These are phyloP conservation scores for Thielaviopsis cerberus DNA, from an alignment of 2,329 filamentous ascomycete genomes.

Conservation along the genomic window DNA sequence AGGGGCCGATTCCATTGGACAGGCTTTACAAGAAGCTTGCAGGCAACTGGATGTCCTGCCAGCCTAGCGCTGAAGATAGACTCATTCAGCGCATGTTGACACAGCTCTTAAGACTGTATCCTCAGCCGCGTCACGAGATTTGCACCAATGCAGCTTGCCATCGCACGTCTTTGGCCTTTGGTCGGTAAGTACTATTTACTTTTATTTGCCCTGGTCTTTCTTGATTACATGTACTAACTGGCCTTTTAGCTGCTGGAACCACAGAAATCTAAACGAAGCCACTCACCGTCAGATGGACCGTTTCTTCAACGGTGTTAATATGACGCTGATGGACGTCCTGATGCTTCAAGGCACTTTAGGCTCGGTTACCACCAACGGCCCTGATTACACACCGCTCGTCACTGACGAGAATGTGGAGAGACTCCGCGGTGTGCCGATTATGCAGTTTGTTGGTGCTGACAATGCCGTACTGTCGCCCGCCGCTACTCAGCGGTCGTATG, in stretches of 20 bases:
- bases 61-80: conserved; percentile 26
- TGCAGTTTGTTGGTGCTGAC: conserved; percentile 36
- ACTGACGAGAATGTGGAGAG: conserved; percentile 30
- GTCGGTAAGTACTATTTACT: conserved; percentile 20
- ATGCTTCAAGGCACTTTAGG: conserved; percentile 36
- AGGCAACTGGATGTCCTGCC: conserved; percentile 38
- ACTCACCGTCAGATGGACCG: conserved; percentile 43
- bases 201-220: neutral
- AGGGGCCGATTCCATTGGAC: conserved; percentile 30
- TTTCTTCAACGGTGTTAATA: conserved; percentile 44
- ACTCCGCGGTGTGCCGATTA: conserved; percentile 33
- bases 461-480: conserved; percentile 37
- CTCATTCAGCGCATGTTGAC: conserved; percentile 33
- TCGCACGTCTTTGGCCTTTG: conserved; percentile 39
- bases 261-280: conserved; percentile 44
- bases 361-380: conserved; percentile 32
- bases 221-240: neutral
- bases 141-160: conserved; percentile 46
- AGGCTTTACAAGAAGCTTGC: conserved; percentile 27
- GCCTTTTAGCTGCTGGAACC: conserved; percentile 33
- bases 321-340: conserved; percentile 36
- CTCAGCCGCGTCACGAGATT: conserved; percentile 33
- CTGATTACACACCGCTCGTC: conserved; percentile 28
- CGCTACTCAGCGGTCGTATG: conserved; percentile 34
- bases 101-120: conserved; percentile 39